Percentiles rank a stretch among this genome's conserved stretches.
phyloP scores from a whole-genome alignment of 1,284 basidiomycete species.

The Pseudomicrostroma phylloplanum region DNA sequence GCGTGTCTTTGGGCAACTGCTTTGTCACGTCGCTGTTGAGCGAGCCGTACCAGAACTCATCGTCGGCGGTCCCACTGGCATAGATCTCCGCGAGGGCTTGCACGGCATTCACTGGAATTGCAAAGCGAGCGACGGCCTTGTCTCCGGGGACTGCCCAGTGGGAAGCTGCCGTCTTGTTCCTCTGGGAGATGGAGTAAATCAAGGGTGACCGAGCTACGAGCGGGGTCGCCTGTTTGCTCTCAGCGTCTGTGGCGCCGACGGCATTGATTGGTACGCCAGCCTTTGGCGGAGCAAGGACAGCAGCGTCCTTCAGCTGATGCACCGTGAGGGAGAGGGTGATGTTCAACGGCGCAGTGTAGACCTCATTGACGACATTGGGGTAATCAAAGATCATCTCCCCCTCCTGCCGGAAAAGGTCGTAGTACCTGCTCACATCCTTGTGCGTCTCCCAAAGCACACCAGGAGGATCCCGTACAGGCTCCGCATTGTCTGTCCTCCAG shows the following conservation, averaged over 20 bases:
- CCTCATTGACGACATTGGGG: slow-evolving; percentile 33
- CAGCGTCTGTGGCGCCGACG: background rate
- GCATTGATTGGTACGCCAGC: too few species aligned
- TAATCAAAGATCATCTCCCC: slow-evolving; percentile 28
- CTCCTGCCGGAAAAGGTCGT: slow-evolving; percentile 16
- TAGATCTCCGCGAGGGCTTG: slow-evolving; percentile 31
- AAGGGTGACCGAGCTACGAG: slow-evolving; percentile 7
- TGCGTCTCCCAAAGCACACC: slow-evolving; percentile 26
- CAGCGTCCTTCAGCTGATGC: slow-evolving; percentile 8
- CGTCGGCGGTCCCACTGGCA: slow-evolving; percentile 26
- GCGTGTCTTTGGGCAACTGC: slow-evolving; percentile 58
- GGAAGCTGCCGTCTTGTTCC: slow-evolving; percentile 5
- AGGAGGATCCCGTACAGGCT: slow-evolving; percentile 19
- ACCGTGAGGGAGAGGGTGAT: slow-evolving; percentile 10
- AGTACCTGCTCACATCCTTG: slow-evolving; percentile 33
- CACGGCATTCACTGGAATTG: slow-evolving; percentile 21
- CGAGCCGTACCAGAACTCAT: slow-evolving; percentile 62
- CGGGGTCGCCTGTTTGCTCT: background rate
- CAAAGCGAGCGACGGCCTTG: slow-evolving; percentile 18
- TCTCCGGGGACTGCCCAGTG: slow-evolving; percentile 7
- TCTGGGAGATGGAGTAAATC: slow-evolving; percentile 31
- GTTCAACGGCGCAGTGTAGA: slow-evolving; percentile 29
- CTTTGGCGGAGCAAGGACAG: background rate
- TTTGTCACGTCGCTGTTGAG: slow-evolving; percentile 60
- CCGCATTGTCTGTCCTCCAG: slow-evolving; percentile 32